A percentile compares a stretch with the other conserved stretches of the same genome.
phyloP scores from a whole-genome alignment of 2,329 filamentous ascomycete species.

The Ophiocordyceps camponoti-rufipedis region DNA sequence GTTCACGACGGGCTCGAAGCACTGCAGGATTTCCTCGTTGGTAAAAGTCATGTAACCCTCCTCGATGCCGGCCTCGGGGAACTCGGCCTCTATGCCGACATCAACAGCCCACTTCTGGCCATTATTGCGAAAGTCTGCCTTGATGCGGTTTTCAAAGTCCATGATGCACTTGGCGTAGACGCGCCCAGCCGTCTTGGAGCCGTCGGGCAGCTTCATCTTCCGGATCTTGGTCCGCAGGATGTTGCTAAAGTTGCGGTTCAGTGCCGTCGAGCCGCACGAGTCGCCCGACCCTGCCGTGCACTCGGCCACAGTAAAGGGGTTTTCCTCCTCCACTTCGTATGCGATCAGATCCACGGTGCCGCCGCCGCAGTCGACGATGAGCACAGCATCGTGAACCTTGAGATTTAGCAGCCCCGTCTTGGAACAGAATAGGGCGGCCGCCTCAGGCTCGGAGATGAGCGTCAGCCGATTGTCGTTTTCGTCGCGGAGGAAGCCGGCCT shows the following conservation, averaged over 20 bases:
- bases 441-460: slow-evolving; percentile 89
- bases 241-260: slow-evolving; percentile 97
- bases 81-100: slow-evolving; percentile 95
- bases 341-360: slow-evolving; percentile 98
- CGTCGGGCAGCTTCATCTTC: slow-evolving; percentile 97
- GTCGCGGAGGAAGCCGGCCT: slow-evolving; percentile 89
- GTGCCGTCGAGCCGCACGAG: slow-evolving; percentile 91
- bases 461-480: slow-evolving; percentile 96
- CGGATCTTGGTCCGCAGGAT: slow-evolving; percentile 93
- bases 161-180: slow-evolving; percentile 99
- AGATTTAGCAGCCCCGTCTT: slow-evolving; percentile 92
- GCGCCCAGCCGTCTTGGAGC: slow-evolving; percentile 90
- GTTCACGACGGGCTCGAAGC: slow-evolving; percentile 97
- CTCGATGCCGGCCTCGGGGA: slow-evolving; percentile 92
- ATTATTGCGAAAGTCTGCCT: slow-evolving; percentile 98
- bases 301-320: slow-evolving; percentile 89
- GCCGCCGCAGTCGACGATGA: slow-evolving; percentile 96
- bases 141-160: slow-evolving; percentile 99
- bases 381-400: slow-evolving; percentile 94
- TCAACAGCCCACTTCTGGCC: slow-evolving; percentile 98
- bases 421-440: slow-evolving; percentile 91
- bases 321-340: slow-evolving; percentile 96
- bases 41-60: slow-evolving; percentile 99
- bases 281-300: slow-evolving; percentile 95
- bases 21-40: slow-evolving; percentile 96